Percentiles rank a stretch among this genome's conserved stretches.
These are phyloP conservation scores for Gaultheria prostrata DNA, from an alignment of 148 eudicot genomes.

Conservation along the genomic window DNA sequence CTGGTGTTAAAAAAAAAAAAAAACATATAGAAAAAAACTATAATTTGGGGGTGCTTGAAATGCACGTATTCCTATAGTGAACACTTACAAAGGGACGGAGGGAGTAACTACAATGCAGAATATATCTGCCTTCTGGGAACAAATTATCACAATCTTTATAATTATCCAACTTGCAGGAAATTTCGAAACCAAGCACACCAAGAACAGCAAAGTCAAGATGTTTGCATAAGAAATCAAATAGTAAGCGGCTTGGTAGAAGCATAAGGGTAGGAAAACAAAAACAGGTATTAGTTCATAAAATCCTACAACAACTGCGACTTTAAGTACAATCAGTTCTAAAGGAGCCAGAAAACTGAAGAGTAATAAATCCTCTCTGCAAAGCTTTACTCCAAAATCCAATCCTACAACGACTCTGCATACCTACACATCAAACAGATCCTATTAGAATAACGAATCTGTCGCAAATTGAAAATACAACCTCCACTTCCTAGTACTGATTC, in stretches of 20 bases:
- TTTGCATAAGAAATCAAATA: background rate
- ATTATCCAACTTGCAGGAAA: background rate
- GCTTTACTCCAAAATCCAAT: constrained; percentile 5
- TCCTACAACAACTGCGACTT: background rate
- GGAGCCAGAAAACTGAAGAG: background rate
- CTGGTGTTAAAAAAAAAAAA: too few relatives aligned
- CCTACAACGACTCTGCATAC: background rate
- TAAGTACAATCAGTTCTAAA: constrained; percentile 4
- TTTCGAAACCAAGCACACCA: background rate
- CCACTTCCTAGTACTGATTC: background rate
- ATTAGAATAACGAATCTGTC: background rate
- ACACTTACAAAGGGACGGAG: too few relatives aligned
- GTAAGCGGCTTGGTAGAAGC: background rate
- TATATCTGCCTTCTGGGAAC: background rate
- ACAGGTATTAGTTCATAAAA: background rate
- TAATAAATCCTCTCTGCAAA: background rate
- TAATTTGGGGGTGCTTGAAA: too few relatives aligned
- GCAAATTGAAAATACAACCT: background rate
- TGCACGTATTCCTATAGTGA: too few relatives aligned
- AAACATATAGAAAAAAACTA: too few relatives aligned
- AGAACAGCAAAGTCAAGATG: background rate
- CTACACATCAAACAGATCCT: constrained; percentile 8
- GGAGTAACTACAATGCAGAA: too few relatives aligned
- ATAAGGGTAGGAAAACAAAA: background rate
- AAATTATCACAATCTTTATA: background rate